phyloP scores from a whole-genome alignment of 148 eudicot species.

The Amaranthus palmeri region DNA sequence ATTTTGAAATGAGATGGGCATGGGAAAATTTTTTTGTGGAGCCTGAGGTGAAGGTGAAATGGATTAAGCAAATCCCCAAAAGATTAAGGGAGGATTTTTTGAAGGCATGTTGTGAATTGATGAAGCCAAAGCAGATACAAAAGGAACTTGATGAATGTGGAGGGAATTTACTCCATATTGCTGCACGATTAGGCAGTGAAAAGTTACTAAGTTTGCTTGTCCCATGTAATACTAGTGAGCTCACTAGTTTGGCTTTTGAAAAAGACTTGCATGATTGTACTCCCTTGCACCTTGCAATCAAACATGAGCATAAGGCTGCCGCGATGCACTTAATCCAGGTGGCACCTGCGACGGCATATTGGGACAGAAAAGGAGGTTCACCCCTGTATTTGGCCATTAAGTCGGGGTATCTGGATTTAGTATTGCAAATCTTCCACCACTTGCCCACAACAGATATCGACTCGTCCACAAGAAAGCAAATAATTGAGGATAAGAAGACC shows the following conservation, averaged over 20 bases:
- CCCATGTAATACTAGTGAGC: background rate
- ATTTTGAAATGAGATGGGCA: too few species aligned
- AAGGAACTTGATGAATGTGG: too few species aligned
- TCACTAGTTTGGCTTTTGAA: background rate
- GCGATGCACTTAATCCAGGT: background rate
- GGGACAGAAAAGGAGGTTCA: background rate
- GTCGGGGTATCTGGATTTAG: background rate
- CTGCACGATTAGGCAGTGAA: background rate
- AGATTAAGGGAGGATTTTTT: too few species aligned
- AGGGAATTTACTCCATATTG: background rate
- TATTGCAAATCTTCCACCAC: background rate
- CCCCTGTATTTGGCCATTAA: background rate
- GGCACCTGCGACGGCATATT: background rate
- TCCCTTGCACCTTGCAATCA: background rate
- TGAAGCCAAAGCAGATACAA: too few species aligned
- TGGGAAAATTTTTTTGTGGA: too few species aligned
- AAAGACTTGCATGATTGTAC: background rate
- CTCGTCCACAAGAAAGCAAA: background rate
- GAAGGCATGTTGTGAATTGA: too few species aligned
- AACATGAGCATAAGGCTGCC: background rate
- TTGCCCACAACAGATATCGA: background rate
- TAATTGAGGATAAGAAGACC: background rate
- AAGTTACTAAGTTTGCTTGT: background rate
- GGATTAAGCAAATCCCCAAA: too few species aligned
- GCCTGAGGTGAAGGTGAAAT: too few species aligned